Base-by-base conservation (phyloP, 2,329 filamentous ascomycete species). In the Beauveria australis region DNA sequence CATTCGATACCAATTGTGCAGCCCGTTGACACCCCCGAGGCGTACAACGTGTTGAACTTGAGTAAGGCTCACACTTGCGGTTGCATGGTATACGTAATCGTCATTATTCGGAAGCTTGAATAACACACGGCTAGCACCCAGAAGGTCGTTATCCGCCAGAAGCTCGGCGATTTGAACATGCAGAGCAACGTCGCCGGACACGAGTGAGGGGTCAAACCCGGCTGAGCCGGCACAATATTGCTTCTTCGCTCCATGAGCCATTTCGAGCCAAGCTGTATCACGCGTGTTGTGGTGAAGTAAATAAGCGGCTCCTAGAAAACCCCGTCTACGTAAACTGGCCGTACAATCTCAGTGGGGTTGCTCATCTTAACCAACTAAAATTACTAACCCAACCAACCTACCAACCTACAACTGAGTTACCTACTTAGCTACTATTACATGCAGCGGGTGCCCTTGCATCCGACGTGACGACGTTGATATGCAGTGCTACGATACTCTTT, bases 31-130 rank as follows among this genome's bases (percentile, higher is more conserved):
- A 53, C 67, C 69, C 47, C 79, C 79, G 16, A 79, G 68, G 3
- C 67, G 67, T 46, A 82, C 72, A 37, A 75, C 69, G n/a, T 72
- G 73, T 67, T 83, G 80, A 2, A 77, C 79, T 65, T 82, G 73
- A 37, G 72, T 71, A 37, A 83, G 73, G 52, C 73, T 78, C 54
- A 82, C 78, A 64, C 77, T 78, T 46, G 75, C 74, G 61, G 78
- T 76, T 63, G 80, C 80, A 69, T 81, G 78, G 68, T 82, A 83
- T 53, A 76, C 76, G 66, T 80, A 82, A 19, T 65, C 63, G 64
- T 82, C 80, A 60, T 67, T 67, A 22, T 74, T 70, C 3, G 78
- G 75, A 22, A 82, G 72, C 51, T 72, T 64, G 59, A 82, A 76
- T 62, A 79, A 75, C 22, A 71, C 67, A 57, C 73, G 67, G 61